Evolutionary conservation across 805 yeast species (phyloP).

Genomic region (Clavispora santaluciae): DNA sequence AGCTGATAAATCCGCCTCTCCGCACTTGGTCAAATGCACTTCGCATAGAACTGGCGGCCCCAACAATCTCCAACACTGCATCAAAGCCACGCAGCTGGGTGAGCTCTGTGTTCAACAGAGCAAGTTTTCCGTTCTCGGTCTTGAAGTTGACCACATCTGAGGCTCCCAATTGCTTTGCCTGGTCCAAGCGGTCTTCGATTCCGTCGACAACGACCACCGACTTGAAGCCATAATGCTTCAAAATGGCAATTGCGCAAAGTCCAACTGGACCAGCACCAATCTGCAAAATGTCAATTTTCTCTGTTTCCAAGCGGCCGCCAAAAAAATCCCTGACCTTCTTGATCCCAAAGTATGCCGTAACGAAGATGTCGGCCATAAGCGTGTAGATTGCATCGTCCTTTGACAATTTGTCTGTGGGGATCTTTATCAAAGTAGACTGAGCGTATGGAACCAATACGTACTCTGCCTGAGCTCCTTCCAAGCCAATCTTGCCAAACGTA

Average conservation of each 20-base stretch:
- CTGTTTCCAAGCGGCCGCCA: conserved; percentile 3
- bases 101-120: conserved; percentile 25
- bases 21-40: conserved; percentile 51
- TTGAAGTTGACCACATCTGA: conserved; percentile 42
- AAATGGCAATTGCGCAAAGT: conserved; percentile 44
- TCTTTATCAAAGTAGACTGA: conserved; percentile 42
- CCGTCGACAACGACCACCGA: conserved; percentile 46
- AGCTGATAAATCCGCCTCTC: conserved; percentile 52
- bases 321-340: conserved; percentile 39
- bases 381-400: conserved; percentile 44
- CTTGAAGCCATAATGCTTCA: conserved; percentile 41
- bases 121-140: conserved; percentile 24
- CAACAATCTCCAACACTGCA: conserved; percentile 58
- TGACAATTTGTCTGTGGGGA: conserved; percentile 27
- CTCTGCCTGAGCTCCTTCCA: conserved; percentile 63
- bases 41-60: conserved; percentile 47
- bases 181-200: conserved; percentile 42
- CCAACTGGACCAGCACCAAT: conserved; percentile 63
- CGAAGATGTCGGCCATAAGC: conserved; percentile 60
- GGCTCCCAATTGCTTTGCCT: conserved; percentile 47
- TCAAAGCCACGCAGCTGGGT: conserved; percentile 52
- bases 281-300: conserved; percentile 41
- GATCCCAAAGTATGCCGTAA: conserved; percentile 59
- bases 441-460: conserved; percentile 58
- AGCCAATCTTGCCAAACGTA: conserved; percentile 54